phyloP scores from a whole-genome alignment of 805 yeast species.

The Zygosaccharomyces gambellarensis region DNA sequence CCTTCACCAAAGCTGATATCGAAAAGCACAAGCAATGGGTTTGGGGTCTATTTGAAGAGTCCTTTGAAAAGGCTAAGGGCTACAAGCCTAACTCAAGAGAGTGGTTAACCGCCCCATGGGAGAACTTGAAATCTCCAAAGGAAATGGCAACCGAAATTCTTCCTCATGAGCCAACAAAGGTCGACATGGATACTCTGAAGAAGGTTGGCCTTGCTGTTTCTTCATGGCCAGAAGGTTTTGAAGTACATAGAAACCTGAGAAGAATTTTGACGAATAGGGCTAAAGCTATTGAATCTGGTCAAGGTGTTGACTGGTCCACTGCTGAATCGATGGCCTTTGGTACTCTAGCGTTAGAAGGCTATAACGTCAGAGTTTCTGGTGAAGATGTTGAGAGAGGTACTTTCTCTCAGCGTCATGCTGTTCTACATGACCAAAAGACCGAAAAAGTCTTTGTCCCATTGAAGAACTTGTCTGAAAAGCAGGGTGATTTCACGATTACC shows the following conservation, averaged over 20 bases:
- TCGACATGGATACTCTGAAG: slow-evolving; percentile 64
- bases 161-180: slow-evolving; percentile 95
- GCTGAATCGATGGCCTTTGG: slow-evolving; percentile 99
- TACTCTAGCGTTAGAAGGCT: slow-evolving; percentile 85
- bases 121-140: slow-evolving; percentile 95
- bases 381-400: slow-evolving; percentile 99
- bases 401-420: slow-evolving; percentile 98
- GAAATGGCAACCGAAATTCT: slow-evolving; percentile 92
- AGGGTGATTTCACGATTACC: slow-evolving; percentile 80
- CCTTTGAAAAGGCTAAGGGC: slow-evolving; percentile 82
- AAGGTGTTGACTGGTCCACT: slow-evolving; percentile 98
- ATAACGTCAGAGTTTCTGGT: slow-evolving; percentile 95
- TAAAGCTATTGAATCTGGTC: slow-evolving; percentile 82
- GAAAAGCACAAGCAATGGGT: slow-evolving; percentile 98
- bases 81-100: slow-evolving; percentile 88
- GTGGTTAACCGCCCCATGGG: slow-evolving; percentile 99
- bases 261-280: slow-evolving; percentile 86
- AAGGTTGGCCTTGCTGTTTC: slow-evolving; percentile 75
- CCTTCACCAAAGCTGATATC: slow-evolving; percentile 85
- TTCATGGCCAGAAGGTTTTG: slow-evolving; percentile 80
- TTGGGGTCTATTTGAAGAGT: slow-evolving; percentile 89
- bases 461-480: slow-evolving; percentile 69
- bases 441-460: slow-evolving; percentile 84
- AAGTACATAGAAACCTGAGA: slow-evolving; percentile 90
- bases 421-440: slow-evolving; percentile 88